Evolutionary conservation across 2,329 filamentous ascomycete species (phyloP).

Genomic region (Zalaria obscura): DNA sequence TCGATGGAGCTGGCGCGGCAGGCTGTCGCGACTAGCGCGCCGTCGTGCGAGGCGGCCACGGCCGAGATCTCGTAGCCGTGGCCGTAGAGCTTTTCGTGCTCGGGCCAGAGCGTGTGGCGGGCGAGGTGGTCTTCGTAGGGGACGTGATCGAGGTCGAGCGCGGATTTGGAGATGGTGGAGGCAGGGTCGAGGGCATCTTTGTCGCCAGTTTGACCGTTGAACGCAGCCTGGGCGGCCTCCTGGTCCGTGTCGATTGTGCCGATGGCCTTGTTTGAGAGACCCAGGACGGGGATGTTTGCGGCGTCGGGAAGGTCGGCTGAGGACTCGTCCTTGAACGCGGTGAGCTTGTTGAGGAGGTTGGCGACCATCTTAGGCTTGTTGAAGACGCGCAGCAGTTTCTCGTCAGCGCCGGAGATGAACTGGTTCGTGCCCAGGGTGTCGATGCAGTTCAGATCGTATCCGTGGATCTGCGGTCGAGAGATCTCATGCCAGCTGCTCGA

Average conservation of each 20-base stretch:
- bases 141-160: constrained; percentile 54
- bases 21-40: constrained; percentile 68
- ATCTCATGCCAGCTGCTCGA: constrained; percentile 79
- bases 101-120: constrained; percentile 86
- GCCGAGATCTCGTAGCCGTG: constrained; percentile 95
- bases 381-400: constrained; percentile 96
- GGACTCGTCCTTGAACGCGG: constrained; percentile 1
- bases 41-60: constrained; percentile 63
- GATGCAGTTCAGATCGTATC: constrained; percentile 94
- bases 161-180: constrained; percentile 42
- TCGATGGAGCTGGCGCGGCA: constrained; percentile 87
- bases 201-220: constrained; percentile 30
- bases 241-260: constrained; percentile 30
- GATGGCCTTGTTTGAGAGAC: constrained; percentile 89
- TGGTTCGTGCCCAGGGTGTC: constrained; percentile 56
- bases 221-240: constrained; percentile 27
- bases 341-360: constrained; percentile 39
- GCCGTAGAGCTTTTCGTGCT: constrained; percentile 91
- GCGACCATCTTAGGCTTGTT: constrained; percentile 76
- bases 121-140: constrained; percentile 83
- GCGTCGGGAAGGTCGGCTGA: constrained; percentile 53
- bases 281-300: constrained; percentile 87
- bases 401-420: constrained; percentile 90
- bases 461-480: constrained; percentile 89
- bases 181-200: constrained; percentile 41